Base-by-base conservation (phyloP, 495 filamentous ascomycete species). In the Aeminium ludgeri region DNA sequence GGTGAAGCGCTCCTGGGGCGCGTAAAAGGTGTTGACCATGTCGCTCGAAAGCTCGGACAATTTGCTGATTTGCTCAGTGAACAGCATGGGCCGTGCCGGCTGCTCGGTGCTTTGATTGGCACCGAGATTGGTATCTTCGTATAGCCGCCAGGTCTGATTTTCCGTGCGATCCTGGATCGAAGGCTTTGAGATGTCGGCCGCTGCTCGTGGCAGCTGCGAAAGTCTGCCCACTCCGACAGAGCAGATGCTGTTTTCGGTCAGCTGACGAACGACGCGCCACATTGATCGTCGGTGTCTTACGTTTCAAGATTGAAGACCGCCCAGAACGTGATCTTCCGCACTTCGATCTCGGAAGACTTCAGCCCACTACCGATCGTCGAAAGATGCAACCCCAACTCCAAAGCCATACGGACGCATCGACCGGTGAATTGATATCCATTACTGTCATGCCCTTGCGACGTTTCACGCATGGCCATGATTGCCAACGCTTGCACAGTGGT, bases 401-500 rank as follows among this genome's bases (percentile, higher is more conserved):
- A 59, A 7, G 73, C 74, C 38, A 80, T 64, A 5, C 73, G 65
- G 44, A 80, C 66, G 38, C 74, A 76, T 47, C 76, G 67, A 0
- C 77, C 75, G 3, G 72, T 72, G 34, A 76, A 77, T 49, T 68
- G 76, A 60, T 73, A 77, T 30, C 72, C 74, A 41, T 73, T 73
- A n/a, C 70, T 74, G 45, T 78, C 74, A 7, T 52, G 38, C 0
- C 55, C 56, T 4, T 47, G 44, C 15, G 56, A 57, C 0, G 55
- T 45, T 39, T 61, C 55, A 1, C 58, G 46, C 20, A 56, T 30
- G 12, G 59, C 57, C 78, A 91, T 80, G 43, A 91, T 67, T 3
- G 76, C 73, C 18, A 87, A 56, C 0, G 82, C 80, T 56, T 87
- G 83, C 30, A 86, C 75, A 2, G 78, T 84, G 6, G 82, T 87